Base-by-base conservation (phyloP, 176 grass and related monocot genomes). In the Paspalum vaginatum region DNA sequence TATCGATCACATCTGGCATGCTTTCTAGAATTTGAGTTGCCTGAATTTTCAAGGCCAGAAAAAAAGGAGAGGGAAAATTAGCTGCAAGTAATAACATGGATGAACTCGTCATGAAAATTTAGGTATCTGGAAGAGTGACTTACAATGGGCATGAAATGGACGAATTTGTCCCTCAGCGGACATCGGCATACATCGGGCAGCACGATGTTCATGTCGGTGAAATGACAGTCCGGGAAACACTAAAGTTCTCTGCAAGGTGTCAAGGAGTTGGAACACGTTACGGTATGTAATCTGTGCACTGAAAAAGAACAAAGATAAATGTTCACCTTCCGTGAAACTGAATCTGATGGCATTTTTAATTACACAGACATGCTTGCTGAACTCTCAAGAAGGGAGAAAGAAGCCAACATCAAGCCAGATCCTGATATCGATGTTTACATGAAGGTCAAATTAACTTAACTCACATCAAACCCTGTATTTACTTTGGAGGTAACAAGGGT, bases 341-440 rank as follows among this genome's bases (percentile, higher is more conserved):
- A 66, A n/a, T 79, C 81, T 87, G 39, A 65, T 65, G 26, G 24
- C 38, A 2, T 87, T 78, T 47, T 21, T 12, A 69, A 70, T 74
- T 59, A 68, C 40, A 52, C 81, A 98, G 95, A 98, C 78, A 98
- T 98, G 95, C 74, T 91, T 62, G 15, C 81, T 45, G 94, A 97
- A 68, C 82, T 97, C 18, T 97, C 94, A 60, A 92, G 91, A 88
- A 92, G 94, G 84, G 94, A 97, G 73, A 97, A 94, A 56, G 91
- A 91, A 76, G 91, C 94, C 55, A 90, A 62, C 48, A 90, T 97
- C 44, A 94, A 86, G 59, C 94, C 94, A 69, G 94, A 97, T 84
- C 89, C 87, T 59, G 87, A 94, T 66, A 79, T 97, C 18, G 94
- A 97, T 88, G 87, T 92, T 61, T 97, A 90, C 52, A 97, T 97